Base-by-base conservation (phyloP, 2,329 filamentous ascomycete species). In the Celoporthe dispersa region DNA sequence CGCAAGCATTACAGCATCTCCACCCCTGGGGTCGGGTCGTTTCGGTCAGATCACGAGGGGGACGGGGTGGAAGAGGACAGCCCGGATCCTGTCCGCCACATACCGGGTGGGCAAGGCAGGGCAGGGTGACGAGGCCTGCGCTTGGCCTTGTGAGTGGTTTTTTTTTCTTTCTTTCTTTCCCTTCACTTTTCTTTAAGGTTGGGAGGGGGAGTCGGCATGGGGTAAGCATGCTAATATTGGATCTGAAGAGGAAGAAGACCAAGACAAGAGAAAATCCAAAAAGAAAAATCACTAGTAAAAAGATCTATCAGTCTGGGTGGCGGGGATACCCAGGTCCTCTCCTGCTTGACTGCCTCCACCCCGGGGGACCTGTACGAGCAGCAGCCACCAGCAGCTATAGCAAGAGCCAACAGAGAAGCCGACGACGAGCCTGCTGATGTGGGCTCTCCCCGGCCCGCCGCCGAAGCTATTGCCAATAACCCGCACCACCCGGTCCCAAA, bases 391-490 rank as follows among this genome's bases (percentile, higher is more conserved):
- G 41, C 16, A 16, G 16, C 16, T 19, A 12, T 19, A n/a, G n/a
- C n/a, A 44, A 44, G 14, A 44, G 9, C 19, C 6, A n/a, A n/a
- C 22, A n/a, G n/a, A 48, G 9, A 44, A 22, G 19, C 22, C 3
- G 41, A 22, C 41, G 6, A 48, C 44, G 41, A 1, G 41, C 41
- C 41, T 44, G 7, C 41, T 19, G 19, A 48, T 9, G 22, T 48
- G 22, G 19, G 6, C 12, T 16, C n/a, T 2, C 19, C 12, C 57
- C 33, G 31, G 57, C n/a, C 31, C 57, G 16, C 5, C 33, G 22
- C 57, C 57, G 57, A 60, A 3, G 57, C 57, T 60, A 60, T 60
- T 60, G 57, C 57, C 57, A 60, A 60, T 60, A 60, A 57, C 2
- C 4, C 25, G 37, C 28, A 31, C 28, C n/a, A 57, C 53, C 12